These are phyloP conservation scores for Hypoxylon sp. DNA, from an alignment of 2,329 filamentous ascomycete species.

Conservation along the genomic window DNA sequence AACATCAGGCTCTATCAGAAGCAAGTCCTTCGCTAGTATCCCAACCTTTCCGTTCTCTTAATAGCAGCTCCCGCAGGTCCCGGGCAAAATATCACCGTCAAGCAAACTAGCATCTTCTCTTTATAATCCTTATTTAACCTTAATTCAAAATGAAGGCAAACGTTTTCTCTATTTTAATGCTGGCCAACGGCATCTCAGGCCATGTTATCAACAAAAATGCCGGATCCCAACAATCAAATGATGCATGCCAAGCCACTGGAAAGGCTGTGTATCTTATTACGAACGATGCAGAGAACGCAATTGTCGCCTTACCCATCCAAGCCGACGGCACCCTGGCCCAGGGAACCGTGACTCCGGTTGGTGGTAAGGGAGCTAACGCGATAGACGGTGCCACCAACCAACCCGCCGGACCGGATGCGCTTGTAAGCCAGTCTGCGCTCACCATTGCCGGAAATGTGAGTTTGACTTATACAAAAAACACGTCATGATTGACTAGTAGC, in stretches of 20 bases:
- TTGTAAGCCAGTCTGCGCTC: slow-evolving; percentile 66
- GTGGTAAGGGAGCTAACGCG: slow-evolving; percentile 62
- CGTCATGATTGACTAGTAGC: background rate
- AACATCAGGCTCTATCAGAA: slow-evolving; percentile 12
- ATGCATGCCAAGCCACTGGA: slow-evolving; percentile 38
- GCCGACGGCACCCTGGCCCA: slow-evolving; percentile 62
- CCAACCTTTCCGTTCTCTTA: background rate
- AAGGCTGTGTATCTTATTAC: slow-evolving; percentile 71
- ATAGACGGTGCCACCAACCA: slow-evolving; percentile 57
- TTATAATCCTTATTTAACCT: background rate
- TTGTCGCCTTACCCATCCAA: slow-evolving; percentile 65
- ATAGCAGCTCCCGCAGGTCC: slow-evolving; percentile 8
- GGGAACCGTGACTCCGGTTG: slow-evolving; percentile 61
- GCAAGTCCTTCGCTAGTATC: slow-evolving; percentile 15
- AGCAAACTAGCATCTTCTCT: slow-evolving; percentile 2
- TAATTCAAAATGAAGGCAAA: slow-evolving; percentile 33
- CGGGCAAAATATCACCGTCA: background rate
- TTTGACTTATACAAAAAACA: slow-evolving; percentile 13
- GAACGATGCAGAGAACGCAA: slow-evolving; percentile 65
- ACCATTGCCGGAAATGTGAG: slow-evolving; percentile 66
- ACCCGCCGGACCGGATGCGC: slow-evolving; percentile 61
- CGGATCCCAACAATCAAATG: background rate
- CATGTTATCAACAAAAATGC: slow-evolving; percentile 31
- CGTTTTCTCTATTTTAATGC: slow-evolving; percentile 26
- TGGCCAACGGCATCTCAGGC: slow-evolving; percentile 36